phyloP scores from a whole-genome alignment of 2,329 filamentous ascomycete species.

The Lasiodiplodia sp. region DNA sequence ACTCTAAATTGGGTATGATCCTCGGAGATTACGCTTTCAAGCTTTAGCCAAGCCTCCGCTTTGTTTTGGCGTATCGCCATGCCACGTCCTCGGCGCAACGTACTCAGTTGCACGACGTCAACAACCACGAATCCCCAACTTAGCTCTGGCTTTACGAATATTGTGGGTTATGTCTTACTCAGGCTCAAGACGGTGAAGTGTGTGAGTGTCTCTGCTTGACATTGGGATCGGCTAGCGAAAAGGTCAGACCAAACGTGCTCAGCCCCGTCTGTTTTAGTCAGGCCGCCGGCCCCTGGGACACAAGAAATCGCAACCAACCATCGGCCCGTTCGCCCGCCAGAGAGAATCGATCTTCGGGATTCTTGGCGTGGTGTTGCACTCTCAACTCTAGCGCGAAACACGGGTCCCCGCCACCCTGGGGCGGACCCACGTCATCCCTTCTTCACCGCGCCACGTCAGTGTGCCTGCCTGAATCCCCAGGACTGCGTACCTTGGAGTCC shows the following conservation, averaged over 20 bases:
- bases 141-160: background rate
- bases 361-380: slow-evolving; percentile 24
- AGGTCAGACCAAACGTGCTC: background rate
- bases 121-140: background rate
- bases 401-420: background rate
- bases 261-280: background rate
- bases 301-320: background rate
- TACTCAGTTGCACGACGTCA: background rate
- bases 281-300: background rate
- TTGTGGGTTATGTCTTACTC: background rate
- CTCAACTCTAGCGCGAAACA: background rate
- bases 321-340: background rate
- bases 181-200: background rate
- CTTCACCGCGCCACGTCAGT: background rate
- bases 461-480: too few species aligned
- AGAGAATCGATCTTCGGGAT: slow-evolving; percentile 8
- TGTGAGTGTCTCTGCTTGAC: background rate
- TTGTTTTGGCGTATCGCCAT: slow-evolving; percentile 6
- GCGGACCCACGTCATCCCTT: background rate
- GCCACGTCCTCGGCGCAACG: too few species aligned
- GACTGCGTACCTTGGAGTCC: too few species aligned
- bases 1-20: background rate
- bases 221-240: background rate
- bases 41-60: background rate
- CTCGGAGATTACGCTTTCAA: slow-evolving; percentile 4